These are phyloP conservation scores for Pulveroboletus ravenelii DNA, from an alignment of 768 basidiomycete genomes.

Conservation along the genomic window DNA sequence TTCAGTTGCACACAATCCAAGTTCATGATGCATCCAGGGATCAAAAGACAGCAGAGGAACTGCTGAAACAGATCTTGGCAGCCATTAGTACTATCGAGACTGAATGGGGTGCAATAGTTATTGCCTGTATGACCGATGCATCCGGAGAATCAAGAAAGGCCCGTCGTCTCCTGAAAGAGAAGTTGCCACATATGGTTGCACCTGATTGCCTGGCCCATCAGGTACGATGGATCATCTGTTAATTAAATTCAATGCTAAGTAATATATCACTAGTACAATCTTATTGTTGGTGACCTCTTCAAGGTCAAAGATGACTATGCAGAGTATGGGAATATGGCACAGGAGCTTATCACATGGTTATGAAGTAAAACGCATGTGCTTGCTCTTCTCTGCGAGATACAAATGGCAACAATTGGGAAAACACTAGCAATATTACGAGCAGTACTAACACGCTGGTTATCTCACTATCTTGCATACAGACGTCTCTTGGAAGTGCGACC, in stretches of 20 bases:
- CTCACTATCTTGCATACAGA: background rate
- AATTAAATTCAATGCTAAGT: no score
- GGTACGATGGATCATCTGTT: no score
- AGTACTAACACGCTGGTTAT: background rate
- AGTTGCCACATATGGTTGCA: conserved; percentile 25
- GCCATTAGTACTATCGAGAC: conserved; percentile 16
- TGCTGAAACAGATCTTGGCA: conserved; percentile 21
- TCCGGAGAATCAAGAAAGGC: conserved; percentile 33
- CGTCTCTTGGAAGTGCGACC: background rate
- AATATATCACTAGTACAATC: conserved; percentile 28
- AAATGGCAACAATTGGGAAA: conserved; percentile 3
- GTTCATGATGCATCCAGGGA: conserved; percentile 32
- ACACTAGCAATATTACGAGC: background rate
- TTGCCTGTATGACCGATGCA: conserved; percentile 31
- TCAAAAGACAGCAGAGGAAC: conserved; percentile 29
- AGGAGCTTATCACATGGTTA: conserved; percentile 37
- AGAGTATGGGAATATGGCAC: conserved; percentile 21
- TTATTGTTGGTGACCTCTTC: conserved; percentile 38
- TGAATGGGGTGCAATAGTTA: conserved; percentile 22
- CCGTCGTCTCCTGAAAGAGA: conserved; percentile 7
- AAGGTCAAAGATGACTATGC: conserved; percentile 21
- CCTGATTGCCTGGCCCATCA: conserved; percentile 38
- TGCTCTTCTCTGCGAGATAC: conserved; percentile 24
- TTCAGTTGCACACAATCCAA: conserved; percentile 24
- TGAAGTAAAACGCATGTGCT: conserved; percentile 32